Conservation (phyloP, 2,329 filamentous ascomycete genomes). For the Myriangium duriaei region DNA sequence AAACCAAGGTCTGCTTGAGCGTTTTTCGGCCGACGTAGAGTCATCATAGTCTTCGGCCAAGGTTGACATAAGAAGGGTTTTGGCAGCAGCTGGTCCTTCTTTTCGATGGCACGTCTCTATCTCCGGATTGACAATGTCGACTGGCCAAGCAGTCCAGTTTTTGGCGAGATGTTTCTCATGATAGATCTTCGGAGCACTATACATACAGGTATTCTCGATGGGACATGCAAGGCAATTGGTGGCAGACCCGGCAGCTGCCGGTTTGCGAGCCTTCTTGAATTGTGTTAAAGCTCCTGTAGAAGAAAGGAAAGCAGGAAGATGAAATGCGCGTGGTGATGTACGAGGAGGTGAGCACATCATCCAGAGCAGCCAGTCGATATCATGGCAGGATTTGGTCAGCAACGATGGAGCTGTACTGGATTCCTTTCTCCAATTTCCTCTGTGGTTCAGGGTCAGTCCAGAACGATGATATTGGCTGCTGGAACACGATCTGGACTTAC, state of each 20-base stretch:
- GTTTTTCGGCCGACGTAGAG: conserved; percentile 37
- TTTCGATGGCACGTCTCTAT: conserved; percentile 60
- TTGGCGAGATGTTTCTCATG: conserved; percentile 53
- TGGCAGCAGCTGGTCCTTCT: conserved; percentile 37
- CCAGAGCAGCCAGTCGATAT: conserved; percentile 90
- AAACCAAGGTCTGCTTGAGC: conserved; percentile 53
- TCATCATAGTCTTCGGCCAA: conserved; percentile 43
- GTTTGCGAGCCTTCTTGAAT: conserved; percentile 67
- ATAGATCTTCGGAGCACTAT: conserved; percentile 77
- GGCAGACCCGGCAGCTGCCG: conserved; percentile 55
- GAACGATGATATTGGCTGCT: not conserved
- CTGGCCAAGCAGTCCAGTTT: conserved; percentile 65
- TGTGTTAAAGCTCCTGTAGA: conserved; percentile 67
- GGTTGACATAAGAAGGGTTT: conserved; percentile 34
- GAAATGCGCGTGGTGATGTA: conserved; percentile 35
- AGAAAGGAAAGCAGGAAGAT: conserved; percentile 63
- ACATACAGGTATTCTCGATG: conserved; percentile 63
- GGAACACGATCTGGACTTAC: conserved; percentile 25
- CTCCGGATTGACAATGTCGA: conserved; percentile 81
- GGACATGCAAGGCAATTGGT: conserved; percentile 83
- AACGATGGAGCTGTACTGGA: conserved; percentile 66
- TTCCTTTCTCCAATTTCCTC: conserved; percentile 85
- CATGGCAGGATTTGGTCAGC: conserved; percentile 90
- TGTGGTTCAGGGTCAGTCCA: conserved; percentile 14
- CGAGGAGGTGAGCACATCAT: conserved; percentile 60